These are phyloP conservation scores for Calonectria pseudoreteaudii DNA, from an alignment of 2,329 filamentous ascomycete genomes.

Conservation along the genomic window DNA sequence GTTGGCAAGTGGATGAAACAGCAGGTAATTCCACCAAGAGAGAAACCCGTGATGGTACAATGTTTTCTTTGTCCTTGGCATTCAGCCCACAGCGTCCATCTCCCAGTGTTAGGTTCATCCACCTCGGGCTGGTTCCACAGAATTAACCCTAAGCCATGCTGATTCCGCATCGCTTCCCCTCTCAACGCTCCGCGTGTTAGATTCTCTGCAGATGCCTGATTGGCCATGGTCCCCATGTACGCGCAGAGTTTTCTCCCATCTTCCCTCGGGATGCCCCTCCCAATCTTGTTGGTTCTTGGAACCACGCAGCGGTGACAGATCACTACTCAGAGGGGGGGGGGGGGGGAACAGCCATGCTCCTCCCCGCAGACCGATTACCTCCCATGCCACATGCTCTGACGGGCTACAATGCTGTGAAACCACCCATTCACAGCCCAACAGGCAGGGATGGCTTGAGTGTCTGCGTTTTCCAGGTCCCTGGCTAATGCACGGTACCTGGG, in stretches of 20 bases:
- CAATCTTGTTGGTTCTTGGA: background rate
- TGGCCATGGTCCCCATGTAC: background rate
- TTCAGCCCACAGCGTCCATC: background rate
- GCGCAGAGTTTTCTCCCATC: conserved; percentile 40
- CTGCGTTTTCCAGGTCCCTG: conserved; percentile 42
- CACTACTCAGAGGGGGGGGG: background rate
- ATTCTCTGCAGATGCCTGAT: background rate
- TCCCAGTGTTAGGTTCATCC: background rate
- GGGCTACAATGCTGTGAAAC: conserved; percentile 16
- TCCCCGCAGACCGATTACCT: conserved; percentile 22
- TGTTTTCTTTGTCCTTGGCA: background rate
- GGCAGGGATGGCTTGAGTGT: conserved; percentile 37
- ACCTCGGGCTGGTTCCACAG: background rate
- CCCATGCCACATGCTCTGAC: conserved; percentile 23
- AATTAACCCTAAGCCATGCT: background rate
- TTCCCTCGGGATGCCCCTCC: conserved; percentile 21
- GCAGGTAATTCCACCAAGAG: conserved; percentile 6
- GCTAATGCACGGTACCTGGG: conserved; percentile 44
- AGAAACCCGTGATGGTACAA: background rate
- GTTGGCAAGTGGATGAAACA: conserved; percentile 13
- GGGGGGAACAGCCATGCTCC: background rate
- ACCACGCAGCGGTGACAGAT: conserved; percentile 4
- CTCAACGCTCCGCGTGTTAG: background rate
- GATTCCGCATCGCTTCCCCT: background rate
- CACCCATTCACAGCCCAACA: conserved; percentile 31